Evolutionary conservation across 129 eudicot genomes (phyloP), one percentile per base, ranked within the genome.

Genomic region (Scalesia atractyloides): DNA sequence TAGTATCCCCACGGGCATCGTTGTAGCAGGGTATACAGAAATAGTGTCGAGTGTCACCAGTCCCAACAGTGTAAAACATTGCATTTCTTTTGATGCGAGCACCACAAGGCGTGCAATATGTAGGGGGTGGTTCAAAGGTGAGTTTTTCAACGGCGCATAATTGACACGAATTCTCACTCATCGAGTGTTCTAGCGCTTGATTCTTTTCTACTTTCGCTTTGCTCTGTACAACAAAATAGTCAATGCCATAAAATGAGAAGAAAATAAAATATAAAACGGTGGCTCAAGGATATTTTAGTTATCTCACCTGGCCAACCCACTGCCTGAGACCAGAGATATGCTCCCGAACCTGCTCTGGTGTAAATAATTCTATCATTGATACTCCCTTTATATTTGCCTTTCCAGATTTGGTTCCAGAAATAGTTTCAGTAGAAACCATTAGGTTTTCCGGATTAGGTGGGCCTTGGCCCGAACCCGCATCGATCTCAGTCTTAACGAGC

Each of bases 221-320:
- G 70, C 96, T 90, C 99, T 95, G 96, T 20, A 16, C 68, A 62
- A 43, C 24, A 44, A 59, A 20, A 63, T 72, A 41, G 73, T 41
- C 5, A 41, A 78, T 30, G 20, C 60, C 16, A 58, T 51, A 61
- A 64, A 7, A 20, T n/a, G n/a, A 16, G 22, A 80, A 18, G 17
- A 66, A 66, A n/a, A 16, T 53, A 76, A 44, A 60, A 22, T 18
- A 19, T 43, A 20, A 44, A 16, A 41, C 41, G 13, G 20, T 57
- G 54, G 68, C 9, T 24, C 33, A 57, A n/a, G 43, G 71, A 33
- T 64, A 18, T 10, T 15, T 5, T 10, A 41, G 58, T 43, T 49
- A 64, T 41, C 85, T 58, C 69, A 95, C 99, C 99, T 95, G 99
- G 81, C 99, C 99, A 50, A 95, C 90, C 99, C 99, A 95, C 83